Evolutionary conservation across 2,329 filamentous ascomycete species (phyloP).

Genomic region (Fusarium sp.): DNA sequence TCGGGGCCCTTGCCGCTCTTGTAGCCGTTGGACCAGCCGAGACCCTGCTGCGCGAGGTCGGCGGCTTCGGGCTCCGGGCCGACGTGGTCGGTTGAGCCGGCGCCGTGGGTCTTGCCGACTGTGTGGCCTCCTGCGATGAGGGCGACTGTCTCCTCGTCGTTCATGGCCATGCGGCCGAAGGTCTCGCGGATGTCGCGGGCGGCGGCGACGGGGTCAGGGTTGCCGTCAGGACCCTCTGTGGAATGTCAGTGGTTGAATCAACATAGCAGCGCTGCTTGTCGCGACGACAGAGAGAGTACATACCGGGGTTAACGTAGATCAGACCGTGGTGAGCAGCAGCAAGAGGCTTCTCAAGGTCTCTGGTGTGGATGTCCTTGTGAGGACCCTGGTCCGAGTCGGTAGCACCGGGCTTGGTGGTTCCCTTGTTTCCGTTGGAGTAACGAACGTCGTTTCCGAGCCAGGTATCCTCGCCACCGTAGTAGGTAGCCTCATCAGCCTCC

Average conservation of each 20-base stretch:
- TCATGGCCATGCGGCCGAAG: slow-evolving; percentile 85
- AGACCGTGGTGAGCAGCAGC: slow-evolving; percentile 70
- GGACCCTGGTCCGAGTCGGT: slow-evolving; percentile 23
- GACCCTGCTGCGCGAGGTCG: slow-evolving; percentile 72
- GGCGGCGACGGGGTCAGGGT: slow-evolving; percentile 76
- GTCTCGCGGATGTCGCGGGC: slow-evolving; percentile 79
- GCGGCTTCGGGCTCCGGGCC: slow-evolving; percentile 76
- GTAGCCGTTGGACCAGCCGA: slow-evolving; percentile 78
- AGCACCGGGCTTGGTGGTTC: slow-evolving; percentile 31
- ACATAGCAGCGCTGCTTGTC: background rate
- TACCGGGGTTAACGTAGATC: slow-evolving; percentile 27
- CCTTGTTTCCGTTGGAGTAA: slow-evolving; percentile 72
- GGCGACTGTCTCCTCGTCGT: slow-evolving; percentile 84
- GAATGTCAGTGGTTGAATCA: slow-evolving; percentile 57
- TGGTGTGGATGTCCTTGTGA: slow-evolving; percentile 63
- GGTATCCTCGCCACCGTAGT: slow-evolving; percentile 81
- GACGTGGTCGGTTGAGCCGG: slow-evolving; percentile 60
- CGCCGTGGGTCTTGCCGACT: slow-evolving; percentile 85
- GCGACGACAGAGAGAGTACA: background rate
- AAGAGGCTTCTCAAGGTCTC: slow-evolving; percentile 77
- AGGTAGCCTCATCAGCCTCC: slow-evolving; percentile 80
- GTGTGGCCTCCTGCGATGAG: slow-evolving; percentile 83
- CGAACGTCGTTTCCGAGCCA: slow-evolving; percentile 83
- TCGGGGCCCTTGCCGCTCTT: slow-evolving; percentile 76
- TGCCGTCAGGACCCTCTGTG: slow-evolving; percentile 81